Evolutionary conservation across 768 basidiomycete species (phyloP).

Genomic region (Xerocomellus chrysenteron): DNA sequence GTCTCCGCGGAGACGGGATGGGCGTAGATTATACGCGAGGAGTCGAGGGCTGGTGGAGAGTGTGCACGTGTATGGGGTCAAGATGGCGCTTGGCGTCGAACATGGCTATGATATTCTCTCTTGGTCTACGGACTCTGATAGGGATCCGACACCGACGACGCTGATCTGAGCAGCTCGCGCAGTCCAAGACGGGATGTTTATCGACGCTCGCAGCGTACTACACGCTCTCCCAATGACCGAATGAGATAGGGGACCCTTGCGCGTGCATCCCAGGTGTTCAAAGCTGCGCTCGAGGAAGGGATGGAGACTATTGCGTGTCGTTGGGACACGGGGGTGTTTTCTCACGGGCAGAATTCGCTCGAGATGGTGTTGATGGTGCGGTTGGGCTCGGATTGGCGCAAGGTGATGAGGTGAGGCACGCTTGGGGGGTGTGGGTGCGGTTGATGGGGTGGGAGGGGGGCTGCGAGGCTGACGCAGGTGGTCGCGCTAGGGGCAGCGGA

Average conservation of each 20-base stretch:
- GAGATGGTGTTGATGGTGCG: conserved; percentile 62
- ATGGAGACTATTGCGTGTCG: conserved; percentile 57
- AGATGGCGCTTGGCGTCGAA: conserved; percentile 41
- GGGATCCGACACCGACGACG: not conserved
- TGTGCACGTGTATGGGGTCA: conserved; percentile 37
- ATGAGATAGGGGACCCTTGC: conserved; percentile 32
- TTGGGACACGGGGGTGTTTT: conserved; percentile 61
- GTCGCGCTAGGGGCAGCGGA: conserved; percentile 19
- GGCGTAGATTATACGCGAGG: conserved; percentile 40
- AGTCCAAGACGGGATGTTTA: conserved; percentile 37
- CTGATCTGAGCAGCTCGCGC: conserved; percentile 15
- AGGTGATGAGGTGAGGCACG: conserved; percentile 48
- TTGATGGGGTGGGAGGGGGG: conserved; percentile 47
- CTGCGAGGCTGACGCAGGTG: conserved; percentile 21
- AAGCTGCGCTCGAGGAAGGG: conserved; percentile 41
- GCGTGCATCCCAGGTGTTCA: conserved; percentile 40
- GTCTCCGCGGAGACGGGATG: conserved; percentile 39
- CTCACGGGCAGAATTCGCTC: conserved; percentile 58
- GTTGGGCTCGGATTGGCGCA: conserved; percentile 51
- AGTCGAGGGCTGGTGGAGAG: conserved; percentile 54
- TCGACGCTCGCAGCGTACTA: conserved; percentile 58
- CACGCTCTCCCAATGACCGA: conserved; percentile 24
- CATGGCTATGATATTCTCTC: conserved; percentile 42
- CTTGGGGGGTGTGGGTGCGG: conserved; percentile 47
- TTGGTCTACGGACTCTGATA: not conserved